phyloP scores from a whole-genome alignment of 805 yeast species.

The fission yeast (Schizosaccharomyces pombe) region DNA sequence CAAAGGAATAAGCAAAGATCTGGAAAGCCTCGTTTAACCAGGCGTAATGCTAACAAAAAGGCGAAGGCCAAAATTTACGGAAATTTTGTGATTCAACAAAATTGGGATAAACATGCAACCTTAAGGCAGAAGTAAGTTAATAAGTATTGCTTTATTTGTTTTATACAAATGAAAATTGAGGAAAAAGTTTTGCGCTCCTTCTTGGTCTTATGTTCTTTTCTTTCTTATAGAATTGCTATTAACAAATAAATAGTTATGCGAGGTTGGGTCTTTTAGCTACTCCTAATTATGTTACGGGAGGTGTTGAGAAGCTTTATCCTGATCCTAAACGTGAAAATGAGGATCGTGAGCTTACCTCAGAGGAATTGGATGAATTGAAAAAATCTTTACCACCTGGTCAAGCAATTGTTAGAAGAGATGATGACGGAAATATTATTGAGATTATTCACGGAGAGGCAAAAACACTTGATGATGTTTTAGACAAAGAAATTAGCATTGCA shows the following conservation, averaged over 20 bases:
- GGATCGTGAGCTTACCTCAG: neutral
- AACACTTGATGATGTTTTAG: neutral
- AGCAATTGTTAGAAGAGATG: neutral
- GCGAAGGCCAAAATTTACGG: neutral
- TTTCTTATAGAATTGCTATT: neutral
- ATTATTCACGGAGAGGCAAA: neutral
- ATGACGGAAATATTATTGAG: neutral
- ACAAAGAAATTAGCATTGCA: neutral
- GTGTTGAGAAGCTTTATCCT: neutral
- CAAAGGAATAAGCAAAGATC: conserved; percentile 1
- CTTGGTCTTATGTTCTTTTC: neutral
- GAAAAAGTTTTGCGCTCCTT: neutral
- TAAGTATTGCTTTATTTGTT: neutral
- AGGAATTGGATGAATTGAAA: neutral
- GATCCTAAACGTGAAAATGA: neutral
- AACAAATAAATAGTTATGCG: neutral
- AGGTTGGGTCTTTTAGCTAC: neutral
- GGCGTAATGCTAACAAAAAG: neutral
- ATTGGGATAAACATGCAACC: neutral
- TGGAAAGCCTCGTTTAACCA: neutral
- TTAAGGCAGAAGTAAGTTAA: neutral
- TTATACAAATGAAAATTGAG: neutral
- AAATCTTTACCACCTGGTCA: neutral
- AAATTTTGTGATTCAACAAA: neutral
- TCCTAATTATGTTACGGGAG: conserved; percentile 1